phyloP scores from a whole-genome alignment of 2,329 filamentous ascomycete genomes.

The Aspergillus fijiensis region DNA sequence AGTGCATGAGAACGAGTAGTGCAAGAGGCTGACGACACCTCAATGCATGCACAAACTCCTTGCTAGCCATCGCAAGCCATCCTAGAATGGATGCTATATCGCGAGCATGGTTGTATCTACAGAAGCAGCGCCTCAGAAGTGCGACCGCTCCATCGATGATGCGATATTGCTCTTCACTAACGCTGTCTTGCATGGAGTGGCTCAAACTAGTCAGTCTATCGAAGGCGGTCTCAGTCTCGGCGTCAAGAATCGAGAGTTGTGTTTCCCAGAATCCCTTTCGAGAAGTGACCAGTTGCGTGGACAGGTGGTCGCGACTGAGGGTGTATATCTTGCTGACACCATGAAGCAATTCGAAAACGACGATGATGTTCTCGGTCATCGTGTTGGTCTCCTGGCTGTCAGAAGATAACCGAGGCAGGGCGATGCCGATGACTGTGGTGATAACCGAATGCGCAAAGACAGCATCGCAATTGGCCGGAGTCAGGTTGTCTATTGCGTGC shows the following conservation, averaged over 20 bases:
- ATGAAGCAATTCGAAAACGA: conserved; percentile 38
- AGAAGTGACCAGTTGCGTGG: conserved; percentile 53
- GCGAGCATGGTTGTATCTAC: conserved; percentile 21
- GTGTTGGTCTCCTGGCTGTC: conserved; percentile 29
- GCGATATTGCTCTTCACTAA: conserved; percentile 28
- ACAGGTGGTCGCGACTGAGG: conserved; percentile 42
- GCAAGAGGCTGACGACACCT: conserved; percentile 31
- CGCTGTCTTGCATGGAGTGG: conserved; percentile 26
- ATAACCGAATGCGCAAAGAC: conserved; percentile 40
- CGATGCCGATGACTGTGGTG: conserved; percentile 37
- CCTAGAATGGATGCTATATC: conserved; percentile 34
- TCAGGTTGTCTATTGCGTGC: conserved; percentile 35
- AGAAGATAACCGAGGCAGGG: conserved; percentile 34
- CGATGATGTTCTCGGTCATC: conserved; percentile 38
- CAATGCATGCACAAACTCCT: conserved; percentile 34
- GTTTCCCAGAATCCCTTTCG: conserved; percentile 46
- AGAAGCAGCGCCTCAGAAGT: conserved; percentile 31
- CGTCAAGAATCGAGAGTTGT: conserved; percentile 26
- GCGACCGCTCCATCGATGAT: conserved; percentile 32
- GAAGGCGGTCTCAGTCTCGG: conserved; percentile 28
- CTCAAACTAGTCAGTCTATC: conserved; percentile 29
- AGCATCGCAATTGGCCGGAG: conserved; percentile 38
- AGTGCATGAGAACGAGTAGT: conserved; percentile 37
- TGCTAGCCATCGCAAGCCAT: conserved; percentile 35
- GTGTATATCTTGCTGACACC: conserved; percentile 36